Conservation (phyloP, 495 filamentous ascomycete species). For the Aspergillus baeticus region DNA sequence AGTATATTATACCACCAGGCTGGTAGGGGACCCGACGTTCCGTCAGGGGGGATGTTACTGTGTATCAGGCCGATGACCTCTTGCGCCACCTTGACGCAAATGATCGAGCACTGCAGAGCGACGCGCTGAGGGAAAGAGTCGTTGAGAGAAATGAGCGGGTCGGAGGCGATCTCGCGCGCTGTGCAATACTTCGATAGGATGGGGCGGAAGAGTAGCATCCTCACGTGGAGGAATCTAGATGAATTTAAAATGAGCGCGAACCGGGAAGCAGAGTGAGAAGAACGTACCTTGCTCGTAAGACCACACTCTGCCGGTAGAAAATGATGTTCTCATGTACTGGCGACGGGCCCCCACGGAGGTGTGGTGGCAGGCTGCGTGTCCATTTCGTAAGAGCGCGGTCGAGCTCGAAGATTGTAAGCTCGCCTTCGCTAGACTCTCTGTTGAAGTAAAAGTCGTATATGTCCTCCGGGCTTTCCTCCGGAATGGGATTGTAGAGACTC, state of each 20-base stretch:
- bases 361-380: constrained; percentile 29
- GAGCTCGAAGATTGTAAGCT: constrained; percentile 36
- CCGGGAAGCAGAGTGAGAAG: not conserved
- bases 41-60: constrained; percentile 32
- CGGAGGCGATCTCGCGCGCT: constrained; percentile 24
- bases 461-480: constrained; percentile 29
- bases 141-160: constrained; percentile 25
- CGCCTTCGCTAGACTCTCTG: constrained; percentile 22
- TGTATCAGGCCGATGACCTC: constrained; percentile 37
- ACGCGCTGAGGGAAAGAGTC: constrained; percentile 39
- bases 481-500: constrained; percentile 30
- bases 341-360: constrained; percentile 20
- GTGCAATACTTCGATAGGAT: constrained; percentile 37
- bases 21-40: constrained; percentile 34
- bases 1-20: constrained; percentile 45
- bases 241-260: no score
- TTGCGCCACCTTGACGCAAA: constrained; percentile 38
- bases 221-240: constrained; percentile 32
- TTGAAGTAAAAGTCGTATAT: constrained; percentile 35
- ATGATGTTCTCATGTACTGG: constrained; percentile 16
- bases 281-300: constrained; percentile 32
- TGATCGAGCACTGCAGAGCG: constrained; percentile 36
- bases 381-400: constrained; percentile 35
- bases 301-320: constrained; percentile 35
- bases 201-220: constrained; percentile 39